Conservation (phyloP, 345 rosid species). For the Melaleuca quinquenervia region DNA sequence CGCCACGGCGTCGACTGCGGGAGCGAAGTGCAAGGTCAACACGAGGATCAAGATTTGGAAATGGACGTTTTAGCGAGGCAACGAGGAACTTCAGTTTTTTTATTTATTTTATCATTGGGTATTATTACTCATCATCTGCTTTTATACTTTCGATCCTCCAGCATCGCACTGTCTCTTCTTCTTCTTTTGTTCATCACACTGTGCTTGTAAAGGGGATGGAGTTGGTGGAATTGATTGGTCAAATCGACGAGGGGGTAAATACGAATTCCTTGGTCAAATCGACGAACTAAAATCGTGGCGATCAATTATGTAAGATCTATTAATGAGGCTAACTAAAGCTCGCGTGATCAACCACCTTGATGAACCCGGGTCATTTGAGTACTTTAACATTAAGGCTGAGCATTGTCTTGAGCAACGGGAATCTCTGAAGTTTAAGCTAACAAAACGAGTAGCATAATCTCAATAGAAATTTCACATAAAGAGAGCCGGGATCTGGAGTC, state of each 20-base stretch:
- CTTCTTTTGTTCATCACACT: neutral
- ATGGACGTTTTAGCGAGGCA: conserved; percentile 35
- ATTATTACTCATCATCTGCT: neutral
- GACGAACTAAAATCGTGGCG: neutral
- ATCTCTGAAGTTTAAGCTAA: neutral
- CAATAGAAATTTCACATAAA: neutral
- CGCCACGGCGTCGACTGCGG: conserved; percentile 34
- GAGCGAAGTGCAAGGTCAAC: conserved; percentile 64
- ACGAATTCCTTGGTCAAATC: neutral
- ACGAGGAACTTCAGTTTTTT: neutral
- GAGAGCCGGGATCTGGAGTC: too few species aligned
- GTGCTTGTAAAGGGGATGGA: conserved; percentile 3
- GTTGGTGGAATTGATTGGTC: neutral
- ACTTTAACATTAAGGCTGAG: neutral
- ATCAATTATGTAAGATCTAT: neutral
- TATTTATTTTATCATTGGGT: neutral
- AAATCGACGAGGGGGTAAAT: neutral
- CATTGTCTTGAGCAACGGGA: too few species aligned
- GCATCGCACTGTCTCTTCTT: neutral
- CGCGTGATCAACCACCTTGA: neutral
- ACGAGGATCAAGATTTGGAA: conserved; percentile 83
- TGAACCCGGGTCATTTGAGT: neutral
- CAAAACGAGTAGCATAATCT: neutral
- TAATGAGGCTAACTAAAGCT: neutral
- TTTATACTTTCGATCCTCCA: neutral